A percentile compares a stretch with the other conserved stretches of the same genome.
These are phyloP conservation scores for Heritiera littoralis DNA, from an alignment of 345 rosid species.

Conservation along the genomic window DNA sequence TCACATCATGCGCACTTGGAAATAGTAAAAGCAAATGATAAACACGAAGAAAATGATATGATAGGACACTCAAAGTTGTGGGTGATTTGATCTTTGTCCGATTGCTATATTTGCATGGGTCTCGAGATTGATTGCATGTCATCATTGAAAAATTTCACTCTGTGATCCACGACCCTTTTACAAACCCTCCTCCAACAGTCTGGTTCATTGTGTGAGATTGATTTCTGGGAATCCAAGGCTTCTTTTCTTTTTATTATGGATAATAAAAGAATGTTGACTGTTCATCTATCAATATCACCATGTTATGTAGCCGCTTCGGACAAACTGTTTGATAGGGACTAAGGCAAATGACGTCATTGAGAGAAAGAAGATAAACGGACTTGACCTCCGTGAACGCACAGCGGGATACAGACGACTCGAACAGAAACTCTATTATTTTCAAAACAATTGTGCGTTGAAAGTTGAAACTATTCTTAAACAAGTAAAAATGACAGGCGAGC, in stretches of 20 bases:
- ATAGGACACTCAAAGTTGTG: constrained; percentile 2
- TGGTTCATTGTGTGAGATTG: neutral
- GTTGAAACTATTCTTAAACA: neutral
- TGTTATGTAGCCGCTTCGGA: neutral
- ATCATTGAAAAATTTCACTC: neutral
- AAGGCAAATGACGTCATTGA: neutral
- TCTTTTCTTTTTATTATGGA: neutral
- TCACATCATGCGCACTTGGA: neutral
- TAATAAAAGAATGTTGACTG: neutral
- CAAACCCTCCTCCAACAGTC: neutral
- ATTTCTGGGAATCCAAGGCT: constrained; percentile 8
- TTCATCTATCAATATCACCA: neutral
- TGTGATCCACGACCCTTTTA: neutral
- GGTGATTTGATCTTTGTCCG: neutral
- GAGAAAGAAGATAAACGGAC: neutral
- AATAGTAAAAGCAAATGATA: neutral
- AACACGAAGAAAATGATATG: neutral
- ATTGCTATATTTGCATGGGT: neutral
- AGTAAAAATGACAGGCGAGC: neutral
- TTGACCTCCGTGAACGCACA: constrained; percentile 5
- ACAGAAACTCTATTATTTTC: neutral
- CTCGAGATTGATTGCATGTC: neutral
- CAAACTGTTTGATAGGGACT: neutral
- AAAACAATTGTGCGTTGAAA: neutral
- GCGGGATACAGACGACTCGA: neutral